Percentiles rank a stretch among this genome's conserved stretches.
Evolutionary conservation across 2,329 filamentous ascomycete genomes (phyloP).

Genomic region (Biscogniauxia sp.): DNA sequence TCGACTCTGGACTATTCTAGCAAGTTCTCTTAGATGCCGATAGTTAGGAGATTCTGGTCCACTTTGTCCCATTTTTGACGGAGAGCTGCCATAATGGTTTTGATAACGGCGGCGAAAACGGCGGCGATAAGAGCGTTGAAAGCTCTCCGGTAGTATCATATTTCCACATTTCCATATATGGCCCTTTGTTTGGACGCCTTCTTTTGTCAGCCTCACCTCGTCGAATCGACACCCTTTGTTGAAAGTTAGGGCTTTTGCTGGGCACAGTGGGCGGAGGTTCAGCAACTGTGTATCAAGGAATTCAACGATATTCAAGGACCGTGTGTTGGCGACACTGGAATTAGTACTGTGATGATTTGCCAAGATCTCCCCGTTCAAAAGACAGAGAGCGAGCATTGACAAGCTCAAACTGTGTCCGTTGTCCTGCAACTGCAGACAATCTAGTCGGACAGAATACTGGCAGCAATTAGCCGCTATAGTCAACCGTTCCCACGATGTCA

Average conservation of each 20-base stretch:
- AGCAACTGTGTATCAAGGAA: constrained; percentile 3
- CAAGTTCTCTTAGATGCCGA: no score
- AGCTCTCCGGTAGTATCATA: no score
- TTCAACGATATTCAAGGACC: background rate
- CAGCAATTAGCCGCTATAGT: constrained; percentile 13
- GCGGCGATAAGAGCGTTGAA: no score
- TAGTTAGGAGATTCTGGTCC: no score
- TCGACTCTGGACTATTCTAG: no score
- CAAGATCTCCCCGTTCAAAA: constrained; percentile 11
- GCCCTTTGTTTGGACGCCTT: constrained; percentile 2
- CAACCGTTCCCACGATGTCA: constrained; percentile 2
- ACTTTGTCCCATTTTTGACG: no score
- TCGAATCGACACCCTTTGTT: constrained; percentile 10
- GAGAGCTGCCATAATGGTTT: no score
- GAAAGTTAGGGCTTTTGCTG: background rate
- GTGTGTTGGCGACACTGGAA: background rate
- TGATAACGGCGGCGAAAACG: no score
- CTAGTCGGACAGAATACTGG: constrained; percentile 3
- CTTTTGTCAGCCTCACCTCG: background rate
- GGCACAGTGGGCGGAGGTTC: constrained; percentile 36
- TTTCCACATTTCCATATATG: constrained; percentile 8
- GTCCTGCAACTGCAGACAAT: background rate
- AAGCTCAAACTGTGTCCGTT: constrained; percentile 4
- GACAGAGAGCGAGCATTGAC: constrained; percentile 5
- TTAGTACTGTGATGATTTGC: background rate